Percentiles rank a stretch among this genome's conserved stretches.
These are phyloP conservation scores for Exobasidium rhododendri DNA, from an alignment of 1,284 basidiomycete genomes.

Conservation along the genomic window DNA sequence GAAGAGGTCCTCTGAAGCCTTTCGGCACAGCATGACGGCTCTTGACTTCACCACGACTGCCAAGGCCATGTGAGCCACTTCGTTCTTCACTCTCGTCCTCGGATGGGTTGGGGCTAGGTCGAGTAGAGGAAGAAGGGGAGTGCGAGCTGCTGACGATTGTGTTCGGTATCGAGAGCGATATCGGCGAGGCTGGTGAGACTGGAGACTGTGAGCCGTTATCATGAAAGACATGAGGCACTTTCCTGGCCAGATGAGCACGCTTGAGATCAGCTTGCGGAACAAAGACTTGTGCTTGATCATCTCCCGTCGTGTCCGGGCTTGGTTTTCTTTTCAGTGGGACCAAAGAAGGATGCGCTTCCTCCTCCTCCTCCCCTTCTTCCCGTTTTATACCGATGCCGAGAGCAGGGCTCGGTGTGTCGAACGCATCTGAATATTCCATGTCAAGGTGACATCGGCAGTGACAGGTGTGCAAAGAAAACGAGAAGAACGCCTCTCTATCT, in stretches of 20 bases:
- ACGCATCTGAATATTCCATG: not conserved
- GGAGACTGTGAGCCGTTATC: slow-evolving; percentile 12
- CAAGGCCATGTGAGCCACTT: slow-evolving; percentile 2
- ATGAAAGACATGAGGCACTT: slow-evolving; percentile 37
- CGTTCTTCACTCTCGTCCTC: slow-evolving; percentile 6
- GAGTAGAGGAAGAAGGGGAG: slow-evolving; percentile 15
- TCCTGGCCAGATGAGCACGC: slow-evolving; percentile 33
- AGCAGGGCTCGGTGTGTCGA: not conserved
- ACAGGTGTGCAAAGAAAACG: too few species aligned
- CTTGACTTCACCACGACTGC: slow-evolving; percentile 15
- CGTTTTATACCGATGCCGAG: not conserved
- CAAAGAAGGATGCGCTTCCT: not conserved
- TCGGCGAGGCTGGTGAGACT: slow-evolving; percentile 8
- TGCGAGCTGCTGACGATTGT: slow-evolving; percentile 1
- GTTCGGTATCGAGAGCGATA: not conserved
- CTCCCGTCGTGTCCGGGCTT: not conserved
- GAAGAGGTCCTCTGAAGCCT: slow-evolving; percentile 39
- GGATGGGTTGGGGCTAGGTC: slow-evolving; percentile 10
- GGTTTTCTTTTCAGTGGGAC: slow-evolving; percentile 1
- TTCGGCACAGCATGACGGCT: slow-evolving; percentile 24
- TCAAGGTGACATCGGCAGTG: too few species aligned
- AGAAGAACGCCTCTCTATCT: too few species aligned
- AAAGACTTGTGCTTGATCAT: not conserved
- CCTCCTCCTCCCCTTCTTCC: not conserved
- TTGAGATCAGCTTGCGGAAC: slow-evolving; percentile 11